Conservation (phyloP, 371 early-diverging fungal genomes). For the Mucor ambiguus region DNA sequence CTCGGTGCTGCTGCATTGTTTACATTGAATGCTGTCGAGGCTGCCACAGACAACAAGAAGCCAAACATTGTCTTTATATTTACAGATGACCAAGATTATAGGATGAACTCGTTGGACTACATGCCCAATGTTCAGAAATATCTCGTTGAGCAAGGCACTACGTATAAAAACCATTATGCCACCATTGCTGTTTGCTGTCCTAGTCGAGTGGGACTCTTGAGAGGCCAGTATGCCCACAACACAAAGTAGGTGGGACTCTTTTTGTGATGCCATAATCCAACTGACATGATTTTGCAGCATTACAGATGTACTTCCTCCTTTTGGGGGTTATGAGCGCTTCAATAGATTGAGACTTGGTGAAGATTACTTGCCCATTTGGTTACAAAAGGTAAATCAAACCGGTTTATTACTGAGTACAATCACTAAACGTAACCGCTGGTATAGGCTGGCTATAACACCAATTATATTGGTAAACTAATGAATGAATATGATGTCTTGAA, state of each 20-base stretch:
- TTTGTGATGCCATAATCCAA: neutral
- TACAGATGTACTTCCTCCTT: conserved; percentile 59
- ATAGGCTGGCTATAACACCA: conserved; percentile 59
- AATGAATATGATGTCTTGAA: conserved; percentile 52
- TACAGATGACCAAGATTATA: conserved; percentile 67
- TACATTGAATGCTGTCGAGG: neutral
- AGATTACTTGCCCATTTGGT: conserved; percentile 52
- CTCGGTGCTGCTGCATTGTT: conserved; percentile 5
- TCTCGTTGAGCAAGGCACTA: conserved; percentile 59
- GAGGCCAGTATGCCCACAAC: conserved; percentile 67
- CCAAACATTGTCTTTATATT: conserved; percentile 69
- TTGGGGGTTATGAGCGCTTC: conserved; percentile 61
- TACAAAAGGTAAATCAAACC: conserved; percentile 20
- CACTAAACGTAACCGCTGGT: neutral
- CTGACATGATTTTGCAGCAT: conserved; percentile 20
- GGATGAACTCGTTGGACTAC: conserved; percentile 57
- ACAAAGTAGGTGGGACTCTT: conserved; percentile 45
- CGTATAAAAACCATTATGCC: conserved; percentile 62
- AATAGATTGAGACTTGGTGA: conserved; percentile 48
- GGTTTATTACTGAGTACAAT: neutral
- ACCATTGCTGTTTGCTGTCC: conserved; percentile 71
- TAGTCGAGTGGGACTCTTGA: conserved; percentile 57
- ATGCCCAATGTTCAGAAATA: conserved; percentile 69
- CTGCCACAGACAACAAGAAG: conserved; percentile 5
- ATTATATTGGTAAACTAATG: conserved; percentile 72